Conservation (phyloP, 1,284 basidiomycete genomes). For the Amylostereum chailletii region DNA sequence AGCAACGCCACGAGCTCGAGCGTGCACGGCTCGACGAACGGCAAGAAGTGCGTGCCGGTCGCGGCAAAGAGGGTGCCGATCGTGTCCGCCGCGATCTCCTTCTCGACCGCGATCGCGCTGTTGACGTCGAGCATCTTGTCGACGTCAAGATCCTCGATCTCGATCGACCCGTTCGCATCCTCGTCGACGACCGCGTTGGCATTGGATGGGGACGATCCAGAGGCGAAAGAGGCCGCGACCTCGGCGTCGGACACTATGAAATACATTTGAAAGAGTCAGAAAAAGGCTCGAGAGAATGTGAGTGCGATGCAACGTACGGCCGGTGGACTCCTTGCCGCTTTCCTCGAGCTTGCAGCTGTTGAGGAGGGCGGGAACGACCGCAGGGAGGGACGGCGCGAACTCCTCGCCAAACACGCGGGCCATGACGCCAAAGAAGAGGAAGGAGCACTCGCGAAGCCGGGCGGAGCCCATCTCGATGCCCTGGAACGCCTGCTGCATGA, state of each 20-base stretch:
- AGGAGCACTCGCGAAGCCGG: conserved; percentile 90
- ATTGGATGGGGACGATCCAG: conserved; percentile 62
- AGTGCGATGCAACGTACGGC: conserved; percentile 23
- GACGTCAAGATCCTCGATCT: conserved; percentile 81
- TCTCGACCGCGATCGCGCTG: conserved; percentile 96
- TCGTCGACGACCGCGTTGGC: conserved; percentile 56
- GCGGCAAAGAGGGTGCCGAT: conserved; percentile 87
- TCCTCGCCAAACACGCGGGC: conserved; percentile 93
- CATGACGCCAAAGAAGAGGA: conserved; percentile 99
- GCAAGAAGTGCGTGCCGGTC: conserved; percentile 83
- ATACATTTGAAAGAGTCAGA: conserved; percentile 1
- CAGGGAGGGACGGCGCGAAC: conserved; percentile 82
- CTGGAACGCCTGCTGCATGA: conserved; percentile 95
- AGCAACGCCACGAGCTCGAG: conserved; percentile 80
- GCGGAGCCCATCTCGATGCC: conserved; percentile 85
- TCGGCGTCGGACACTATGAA: conserved; percentile 40
- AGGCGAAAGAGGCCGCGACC: conserved; percentile 51
- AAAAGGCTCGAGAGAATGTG: neutral
- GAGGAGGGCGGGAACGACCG: conserved; percentile 83
- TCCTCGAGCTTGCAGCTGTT: conserved; percentile 83
- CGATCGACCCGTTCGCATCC: conserved; percentile 52
- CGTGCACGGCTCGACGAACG: conserved; percentile 76
- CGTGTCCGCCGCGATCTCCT: conserved; percentile 97
- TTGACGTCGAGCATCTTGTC: conserved; percentile 88
- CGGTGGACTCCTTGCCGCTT: conserved; percentile 53